Evolutionary conservation across 2,329 filamentous ascomycete species (phyloP), one percentile per base, ranked within the genome.

Genomic region (Cladosporium oxysporum): DNA sequence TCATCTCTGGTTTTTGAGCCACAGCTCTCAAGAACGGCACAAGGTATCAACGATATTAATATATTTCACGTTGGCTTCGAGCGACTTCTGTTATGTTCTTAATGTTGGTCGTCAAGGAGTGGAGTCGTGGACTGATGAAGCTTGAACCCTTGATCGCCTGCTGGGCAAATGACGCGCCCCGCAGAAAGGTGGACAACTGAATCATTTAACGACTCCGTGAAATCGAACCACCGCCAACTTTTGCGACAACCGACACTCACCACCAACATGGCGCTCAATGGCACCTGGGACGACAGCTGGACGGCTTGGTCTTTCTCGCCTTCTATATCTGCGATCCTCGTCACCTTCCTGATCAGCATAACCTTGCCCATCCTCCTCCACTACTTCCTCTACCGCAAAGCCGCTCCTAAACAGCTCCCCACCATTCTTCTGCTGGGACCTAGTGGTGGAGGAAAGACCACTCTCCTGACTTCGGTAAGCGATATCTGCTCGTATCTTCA

Each of bases 361-460:
- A 78, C 89, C 64, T 82, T 91, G 31, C 95, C 95, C 23, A 75
- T 96, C 62, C 76, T 96, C 64, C 83, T 97, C 58, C 95, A 98
- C 81, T 77, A 87, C 66, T 81, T 90, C 75, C 85, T 97, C 75
- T 88, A 92, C 77, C 86, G 85, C 64, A 84, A 87, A 59, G 85
- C 85, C 47, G 85, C 88, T 16, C 89, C 90, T 73, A 67, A 70
- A 23, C 72, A 73, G 49, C 85, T 91, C 29, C 92, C 94, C 59
- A 90, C 90, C 8, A 88, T 98, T 67, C 82, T 97, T 11, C 85
- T 97, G 52, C 77, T 93, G 58, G 95, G 95, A 0, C 92, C 94
- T 18, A 89, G 89, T 65, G 91, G 89, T 69, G 86, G 88, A 59
- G 95, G 95, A 74, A 99, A 98, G 83, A 98, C 95, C 0, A 86